phyloP scores from a whole-genome alignment of 2,329 filamentous ascomycete genomes.

The Neurospora sp. region DNA sequence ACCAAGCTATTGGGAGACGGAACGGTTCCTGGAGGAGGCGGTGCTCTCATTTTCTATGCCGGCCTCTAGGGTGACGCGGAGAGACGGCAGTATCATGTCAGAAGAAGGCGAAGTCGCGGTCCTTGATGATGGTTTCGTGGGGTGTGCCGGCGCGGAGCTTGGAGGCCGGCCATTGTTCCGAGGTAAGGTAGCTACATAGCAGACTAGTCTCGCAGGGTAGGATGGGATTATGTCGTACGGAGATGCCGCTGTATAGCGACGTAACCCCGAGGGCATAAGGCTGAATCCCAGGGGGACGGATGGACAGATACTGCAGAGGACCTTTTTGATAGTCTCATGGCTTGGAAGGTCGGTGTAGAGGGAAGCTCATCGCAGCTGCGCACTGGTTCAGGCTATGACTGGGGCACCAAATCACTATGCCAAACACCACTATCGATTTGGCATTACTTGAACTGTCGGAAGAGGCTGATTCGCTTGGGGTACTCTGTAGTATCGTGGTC shows the following conservation, averaged over 20 bases:
- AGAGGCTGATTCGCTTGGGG: not conserved
- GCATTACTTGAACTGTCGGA: not conserved
- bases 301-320: not conserved
- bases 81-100: not conserved
- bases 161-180: not conserved
- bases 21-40: not conserved
- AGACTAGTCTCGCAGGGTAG: not conserved
- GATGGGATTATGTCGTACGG: not conserved
- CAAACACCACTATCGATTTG: not conserved
- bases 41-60: not conserved
- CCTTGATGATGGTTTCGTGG: not conserved
- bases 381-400: slow-evolving; percentile 1
- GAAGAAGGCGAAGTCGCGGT: not conserved
- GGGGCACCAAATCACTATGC: not conserved
- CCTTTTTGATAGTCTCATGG: not conserved
- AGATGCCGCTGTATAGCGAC: not conserved
- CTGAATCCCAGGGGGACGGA: not conserved
- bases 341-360: slow-evolving; percentile 3
- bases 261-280: not conserved
- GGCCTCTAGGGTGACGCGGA: not conserved
- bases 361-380: slow-evolving; percentile 15
- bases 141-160: not conserved
- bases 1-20: not conserved
- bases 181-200: not conserved
- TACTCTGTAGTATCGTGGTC: not conserved